A percentile compares a stretch with the other conserved stretches of the same genome.
Evolutionary conservation across 345 rosid genomes (phyloP).

Genomic region (Gossypium australe): DNA sequence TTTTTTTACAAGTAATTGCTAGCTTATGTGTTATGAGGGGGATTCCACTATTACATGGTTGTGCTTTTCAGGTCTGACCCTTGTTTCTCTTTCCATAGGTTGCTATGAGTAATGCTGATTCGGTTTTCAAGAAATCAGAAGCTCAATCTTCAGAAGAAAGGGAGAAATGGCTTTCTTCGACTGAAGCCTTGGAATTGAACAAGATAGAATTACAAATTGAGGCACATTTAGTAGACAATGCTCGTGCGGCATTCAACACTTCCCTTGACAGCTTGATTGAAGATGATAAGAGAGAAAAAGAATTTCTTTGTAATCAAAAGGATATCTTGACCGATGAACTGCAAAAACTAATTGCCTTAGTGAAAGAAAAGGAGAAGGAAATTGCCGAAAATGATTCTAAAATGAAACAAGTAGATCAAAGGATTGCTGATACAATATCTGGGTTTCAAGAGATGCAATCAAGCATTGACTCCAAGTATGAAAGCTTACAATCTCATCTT

Average conservation of each 20-base stretch:
- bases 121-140: slow-evolving; percentile 41
- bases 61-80: neutral
- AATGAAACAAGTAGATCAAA: slow-evolving; percentile 50
- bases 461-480: slow-evolving; percentile 41
- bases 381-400: slow-evolving; percentile 53
- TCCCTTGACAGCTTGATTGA: slow-evolving; percentile 48
- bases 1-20: neutral
- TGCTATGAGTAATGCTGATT: slow-evolving; percentile 49
- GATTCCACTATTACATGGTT: neutral
- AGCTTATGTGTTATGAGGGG: neutral
- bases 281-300: slow-evolving; percentile 54
- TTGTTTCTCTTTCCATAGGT: slow-evolving; percentile 35
- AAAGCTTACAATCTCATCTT: slow-evolving; percentile 40
- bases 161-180: slow-evolving; percentile 55
- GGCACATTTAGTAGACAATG: slow-evolving; percentile 51
- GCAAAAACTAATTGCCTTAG: slow-evolving; percentile 57
- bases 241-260: slow-evolving; percentile 34
- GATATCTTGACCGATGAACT: slow-evolving; percentile 49
- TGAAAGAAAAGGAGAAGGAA: slow-evolving; percentile 64
- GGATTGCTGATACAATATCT: slow-evolving; percentile 45
- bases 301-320: slow-evolving; percentile 41
- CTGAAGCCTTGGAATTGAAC: slow-evolving; percentile 53
- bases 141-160: slow-evolving; percentile 38
- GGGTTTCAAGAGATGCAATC: slow-evolving; percentile 53
- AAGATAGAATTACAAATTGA: slow-evolving; percentile 65